These are phyloP conservation scores for Xylariaceae sp. DNA, from an alignment of 2,329 filamentous ascomycete species.

Conservation along the genomic window DNA sequence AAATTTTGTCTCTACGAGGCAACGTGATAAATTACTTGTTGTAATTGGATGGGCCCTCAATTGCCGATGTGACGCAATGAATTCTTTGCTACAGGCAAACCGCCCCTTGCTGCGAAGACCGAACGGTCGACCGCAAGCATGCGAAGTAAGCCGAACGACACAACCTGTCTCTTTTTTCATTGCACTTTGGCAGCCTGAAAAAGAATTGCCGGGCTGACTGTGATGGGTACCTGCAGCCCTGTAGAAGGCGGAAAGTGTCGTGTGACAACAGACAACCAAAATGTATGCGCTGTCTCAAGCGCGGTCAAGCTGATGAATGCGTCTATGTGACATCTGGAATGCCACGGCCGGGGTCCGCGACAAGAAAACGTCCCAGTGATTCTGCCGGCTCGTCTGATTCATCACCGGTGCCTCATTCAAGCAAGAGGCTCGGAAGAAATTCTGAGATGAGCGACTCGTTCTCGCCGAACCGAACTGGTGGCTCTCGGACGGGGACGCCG, in stretches of 20 bases:
- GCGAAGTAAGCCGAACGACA: slow-evolving; percentile 24
- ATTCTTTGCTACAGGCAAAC: no score
- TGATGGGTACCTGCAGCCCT: slow-evolving; percentile 34
- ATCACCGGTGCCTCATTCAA: slow-evolving; percentile 8
- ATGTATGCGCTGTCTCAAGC: slow-evolving; percentile 37
- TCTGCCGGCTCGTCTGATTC: no score
- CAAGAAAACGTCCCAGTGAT: no score
- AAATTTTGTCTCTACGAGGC: background rate
- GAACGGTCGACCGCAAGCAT: slow-evolving; percentile 28
- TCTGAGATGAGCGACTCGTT: no score
- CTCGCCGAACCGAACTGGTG: no score
- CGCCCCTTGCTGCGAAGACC: slow-evolving; percentile 28
- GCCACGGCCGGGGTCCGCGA: slow-evolving; percentile 9
- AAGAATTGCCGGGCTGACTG: no score
- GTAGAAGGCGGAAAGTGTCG: slow-evolving; percentile 40
- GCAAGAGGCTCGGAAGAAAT: no score
- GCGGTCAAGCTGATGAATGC: slow-evolving; percentile 32
- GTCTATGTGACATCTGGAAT: slow-evolving; percentile 30
- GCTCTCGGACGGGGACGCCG: slow-evolving; percentile 11
- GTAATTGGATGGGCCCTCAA: no score
- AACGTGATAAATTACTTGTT: background rate
- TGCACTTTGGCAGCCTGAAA: slow-evolving; percentile 6
- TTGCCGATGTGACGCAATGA: slow-evolving; percentile 6
- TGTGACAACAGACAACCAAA: slow-evolving; percentile 41
- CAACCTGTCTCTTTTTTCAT: slow-evolving; percentile 1